Evolutionary conservation across 257 asterid genomes (phyloP).

Genomic region (Eucommia ulmoides): DNA sequence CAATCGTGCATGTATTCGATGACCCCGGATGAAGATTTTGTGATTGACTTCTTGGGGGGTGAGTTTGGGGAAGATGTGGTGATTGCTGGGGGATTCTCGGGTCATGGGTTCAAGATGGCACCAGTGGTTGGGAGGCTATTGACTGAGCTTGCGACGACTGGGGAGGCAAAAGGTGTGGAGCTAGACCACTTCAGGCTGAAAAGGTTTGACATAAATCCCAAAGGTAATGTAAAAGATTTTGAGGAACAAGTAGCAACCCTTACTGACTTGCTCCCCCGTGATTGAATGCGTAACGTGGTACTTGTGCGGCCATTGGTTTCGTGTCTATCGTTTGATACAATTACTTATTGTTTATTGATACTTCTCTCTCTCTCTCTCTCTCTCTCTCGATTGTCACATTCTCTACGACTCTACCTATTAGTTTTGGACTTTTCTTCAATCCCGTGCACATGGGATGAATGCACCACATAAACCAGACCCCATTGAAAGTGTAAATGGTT

Average conservation of each 20-base stretch:
- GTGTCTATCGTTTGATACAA: too few relatives aligned
- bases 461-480: too few relatives aligned
- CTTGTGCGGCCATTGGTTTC: too few relatives aligned
- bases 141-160: constrained; percentile 48
- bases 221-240: constrained; percentile 52
- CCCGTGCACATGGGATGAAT: too few relatives aligned
- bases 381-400: too few relatives aligned
- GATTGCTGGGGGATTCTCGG: constrained; percentile 86
- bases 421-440: too few relatives aligned
- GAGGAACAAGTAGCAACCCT: constrained; percentile 64
- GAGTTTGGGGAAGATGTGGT: constrained; percentile 57
- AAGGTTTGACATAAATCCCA: constrained; percentile 35
- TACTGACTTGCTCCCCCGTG: too few relatives aligned
- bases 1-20: constrained; percentile 92
- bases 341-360: too few relatives aligned
- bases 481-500: too few relatives aligned
- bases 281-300: too few relatives aligned
- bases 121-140: constrained; percentile 65
- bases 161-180: constrained; percentile 32
- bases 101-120: constrained; percentile 95
- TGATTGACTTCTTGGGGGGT: constrained; percentile 74
- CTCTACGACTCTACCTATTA: too few relatives aligned
- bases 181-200: constrained; percentile 31
- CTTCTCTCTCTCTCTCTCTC: too few relatives aligned
- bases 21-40: constrained; percentile 86